phyloP scores from a whole-genome alignment of 1,284 basidiomycete genomes.

The Takashimella koratensis region DNA sequence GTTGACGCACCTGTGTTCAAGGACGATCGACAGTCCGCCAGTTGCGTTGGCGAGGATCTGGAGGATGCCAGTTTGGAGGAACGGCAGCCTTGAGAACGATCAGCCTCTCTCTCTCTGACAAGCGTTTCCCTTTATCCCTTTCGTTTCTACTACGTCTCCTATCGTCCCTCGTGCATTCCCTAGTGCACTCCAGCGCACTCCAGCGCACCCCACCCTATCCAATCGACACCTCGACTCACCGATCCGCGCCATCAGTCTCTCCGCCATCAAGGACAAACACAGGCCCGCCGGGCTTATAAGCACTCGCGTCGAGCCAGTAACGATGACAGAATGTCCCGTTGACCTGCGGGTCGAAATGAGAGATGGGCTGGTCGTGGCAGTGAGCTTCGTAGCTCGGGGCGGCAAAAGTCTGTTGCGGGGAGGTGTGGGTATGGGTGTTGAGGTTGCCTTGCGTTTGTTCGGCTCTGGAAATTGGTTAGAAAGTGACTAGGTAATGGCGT shows the following conservation, averaged over 20 bases:
- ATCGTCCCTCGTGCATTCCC: too few relatives aligned
- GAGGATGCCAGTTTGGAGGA: slow-evolving; percentile 63
- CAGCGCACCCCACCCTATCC: too few relatives aligned
- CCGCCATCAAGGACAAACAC: slow-evolving; percentile 80
- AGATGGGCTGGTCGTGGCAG: slow-evolving; percentile 78
- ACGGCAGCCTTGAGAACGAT: slow-evolving; percentile 35
- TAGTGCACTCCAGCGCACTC: background rate
- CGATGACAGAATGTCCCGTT: slow-evolving; percentile 53
- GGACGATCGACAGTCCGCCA: slow-evolving; percentile 74
- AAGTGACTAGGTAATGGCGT: too few relatives aligned
- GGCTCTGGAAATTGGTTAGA: background rate
- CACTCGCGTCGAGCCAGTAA: slow-evolving; percentile 84
- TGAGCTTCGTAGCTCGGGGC: slow-evolving; percentile 35
- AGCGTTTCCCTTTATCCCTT: too few relatives aligned
- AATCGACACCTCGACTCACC: slow-evolving; percentile 18
- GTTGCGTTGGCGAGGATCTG: slow-evolving; percentile 79
- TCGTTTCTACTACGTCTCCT: too few relatives aligned
- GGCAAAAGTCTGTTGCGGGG: slow-evolving; percentile 5
- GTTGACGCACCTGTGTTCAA: slow-evolving; percentile 73
- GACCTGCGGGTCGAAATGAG: slow-evolving; percentile 56
- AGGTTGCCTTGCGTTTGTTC: slow-evolving; percentile 1
- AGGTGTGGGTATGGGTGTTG: background rate
- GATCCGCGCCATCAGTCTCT: slow-evolving; percentile 58
- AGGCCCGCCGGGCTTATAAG: slow-evolving; percentile 71
- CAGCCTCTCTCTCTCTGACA: background rate